Evolutionary conservation across 2,329 filamentous ascomycete species (phyloP).

Genomic region (Claviceps sp.): DNA sequence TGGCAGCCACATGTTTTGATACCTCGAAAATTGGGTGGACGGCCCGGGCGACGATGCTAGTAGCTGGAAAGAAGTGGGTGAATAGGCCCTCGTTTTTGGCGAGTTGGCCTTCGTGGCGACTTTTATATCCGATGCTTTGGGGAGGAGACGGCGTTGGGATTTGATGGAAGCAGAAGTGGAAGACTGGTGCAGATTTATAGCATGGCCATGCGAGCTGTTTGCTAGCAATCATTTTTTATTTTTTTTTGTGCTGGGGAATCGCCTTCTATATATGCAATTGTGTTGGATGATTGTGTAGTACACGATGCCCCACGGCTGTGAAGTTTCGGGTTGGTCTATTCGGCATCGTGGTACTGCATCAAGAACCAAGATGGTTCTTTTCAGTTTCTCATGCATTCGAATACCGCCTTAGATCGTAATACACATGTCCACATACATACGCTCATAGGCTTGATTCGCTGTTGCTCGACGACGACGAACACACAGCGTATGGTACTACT

Average conservation of each 20-base stretch:
- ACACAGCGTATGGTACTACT: no score
- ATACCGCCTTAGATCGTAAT: no score
- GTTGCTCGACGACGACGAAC: no score
- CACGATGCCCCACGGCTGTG: no score
- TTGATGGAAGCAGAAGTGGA: background rate
- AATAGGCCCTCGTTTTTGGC: background rate
- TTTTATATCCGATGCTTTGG: background rate
- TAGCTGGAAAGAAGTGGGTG: background rate
- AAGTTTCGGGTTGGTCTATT: no score
- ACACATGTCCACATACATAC: no score
- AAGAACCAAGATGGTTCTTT: no score
- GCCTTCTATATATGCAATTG: no score
- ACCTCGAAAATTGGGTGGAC: constrained; percentile 1
- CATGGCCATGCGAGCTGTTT: constrained; percentile 5
- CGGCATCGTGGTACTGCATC: no score
- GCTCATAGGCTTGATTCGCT: no score
- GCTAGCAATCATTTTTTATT: background rate
- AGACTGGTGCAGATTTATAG: constrained; percentile 4
- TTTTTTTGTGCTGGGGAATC: background rate
- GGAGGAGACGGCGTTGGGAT: background rate
- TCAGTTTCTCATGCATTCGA: no score
- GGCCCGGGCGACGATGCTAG: background rate
- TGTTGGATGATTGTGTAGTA: no score
- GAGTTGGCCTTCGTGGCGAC: background rate
- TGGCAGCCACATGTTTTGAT: background rate